These are phyloP conservation scores for Yarrowia porcina DNA, from an alignment of 805 yeast genomes.

Conservation along the genomic window DNA sequence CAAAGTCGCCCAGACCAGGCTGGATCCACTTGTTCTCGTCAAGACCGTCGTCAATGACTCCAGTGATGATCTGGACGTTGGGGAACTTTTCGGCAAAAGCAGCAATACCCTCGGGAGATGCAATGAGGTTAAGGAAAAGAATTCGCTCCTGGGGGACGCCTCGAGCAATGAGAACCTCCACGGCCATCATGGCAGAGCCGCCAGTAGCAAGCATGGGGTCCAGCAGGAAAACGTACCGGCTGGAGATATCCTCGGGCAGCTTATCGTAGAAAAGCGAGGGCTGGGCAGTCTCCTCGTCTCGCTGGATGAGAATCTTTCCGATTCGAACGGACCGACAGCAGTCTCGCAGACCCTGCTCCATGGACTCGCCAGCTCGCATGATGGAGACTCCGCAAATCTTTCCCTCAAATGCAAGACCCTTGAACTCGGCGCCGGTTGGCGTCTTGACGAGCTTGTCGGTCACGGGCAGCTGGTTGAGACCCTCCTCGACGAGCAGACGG, in stretches of 20 bases:
- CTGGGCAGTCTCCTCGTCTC: slow-evolving; percentile 95
- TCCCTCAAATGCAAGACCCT: slow-evolving; percentile 81
- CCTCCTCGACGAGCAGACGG: slow-evolving; percentile 89
- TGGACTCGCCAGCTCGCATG: slow-evolving; percentile 97
- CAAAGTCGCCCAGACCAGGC: slow-evolving; percentile 98
- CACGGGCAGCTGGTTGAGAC: slow-evolving; percentile 92
- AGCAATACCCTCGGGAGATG: slow-evolving; percentile 91
- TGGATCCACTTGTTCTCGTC: slow-evolving; percentile 80
- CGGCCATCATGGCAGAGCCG: slow-evolving; percentile 97
- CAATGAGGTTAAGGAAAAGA: slow-evolving; percentile 82
- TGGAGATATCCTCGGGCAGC: slow-evolving; percentile 85
- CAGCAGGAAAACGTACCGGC: slow-evolving; percentile 81
- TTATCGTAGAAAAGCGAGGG: slow-evolving; percentile 92
- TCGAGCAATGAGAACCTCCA: slow-evolving; percentile 78
- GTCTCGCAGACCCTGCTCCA: slow-evolving; percentile 98
- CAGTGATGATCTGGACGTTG: slow-evolving; percentile 82
- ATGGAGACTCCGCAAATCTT: slow-evolving; percentile 97
- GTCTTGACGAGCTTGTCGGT: slow-evolving; percentile 63
- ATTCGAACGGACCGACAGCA: slow-evolving; percentile 95
- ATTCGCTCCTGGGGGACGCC: slow-evolving; percentile 89
- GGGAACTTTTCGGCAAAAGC: slow-evolving; percentile 79
- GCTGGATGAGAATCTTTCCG: slow-evolving; percentile 93
- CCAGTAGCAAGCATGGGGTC: slow-evolving; percentile 99
- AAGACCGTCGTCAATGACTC: slow-evolving; percentile 83
- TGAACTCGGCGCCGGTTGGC: slow-evolving; percentile 59